phyloP scores from a whole-genome alignment of 495 filamentous ascomycete genomes.

The Penicillium robsamsonii region DNA sequence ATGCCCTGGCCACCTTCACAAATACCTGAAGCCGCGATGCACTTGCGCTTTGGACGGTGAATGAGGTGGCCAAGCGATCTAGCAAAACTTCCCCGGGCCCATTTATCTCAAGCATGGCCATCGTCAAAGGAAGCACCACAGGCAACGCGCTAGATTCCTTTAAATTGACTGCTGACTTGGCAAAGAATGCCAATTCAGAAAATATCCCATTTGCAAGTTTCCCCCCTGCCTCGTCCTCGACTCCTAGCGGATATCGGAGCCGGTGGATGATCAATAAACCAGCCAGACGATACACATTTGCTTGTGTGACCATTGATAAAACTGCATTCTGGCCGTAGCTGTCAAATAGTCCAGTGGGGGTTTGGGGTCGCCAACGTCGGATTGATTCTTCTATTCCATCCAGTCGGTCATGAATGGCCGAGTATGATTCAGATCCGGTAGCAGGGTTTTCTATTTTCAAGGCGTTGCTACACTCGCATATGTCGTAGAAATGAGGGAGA shows the following conservation, averaged over 20 bases:
- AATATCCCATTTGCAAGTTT: constrained; percentile 30
- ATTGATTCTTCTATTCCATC: constrained; percentile 25
- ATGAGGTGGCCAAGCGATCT: constrained; percentile 19
- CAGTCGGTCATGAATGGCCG: constrained; percentile 19
- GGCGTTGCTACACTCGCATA: constrained; percentile 31
- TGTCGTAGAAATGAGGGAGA: constrained; percentile 31
- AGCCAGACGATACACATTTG: constrained; percentile 32
- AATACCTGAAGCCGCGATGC: constrained; percentile 24
- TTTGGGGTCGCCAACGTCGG: constrained; percentile 27
- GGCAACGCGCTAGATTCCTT: constrained; percentile 23
- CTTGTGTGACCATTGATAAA: constrained; percentile 32
- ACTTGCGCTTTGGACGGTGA: constrained; percentile 25
- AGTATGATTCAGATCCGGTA: constrained; percentile 6
- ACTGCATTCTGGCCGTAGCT: constrained; percentile 26
- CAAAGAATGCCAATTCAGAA: constrained; percentile 25
- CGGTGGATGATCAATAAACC: constrained; percentile 34
- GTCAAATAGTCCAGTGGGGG: constrained; percentile 14
- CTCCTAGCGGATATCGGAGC: constrained; percentile 31
- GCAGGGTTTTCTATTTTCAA: constrained; percentile 14
- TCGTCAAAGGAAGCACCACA: constrained; percentile 27
- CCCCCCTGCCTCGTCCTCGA: constrained; percentile 21
- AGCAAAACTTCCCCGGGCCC: constrained; percentile 25
- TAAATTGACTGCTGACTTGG: constrained; percentile 5
- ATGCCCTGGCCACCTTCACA: constrained; percentile 23
- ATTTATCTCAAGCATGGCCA: constrained; percentile 32